These are phyloP conservation scores for Ephemerocybe angulata DNA, from an alignment of 768 basidiomycete genomes.

Conservation along the genomic window DNA sequence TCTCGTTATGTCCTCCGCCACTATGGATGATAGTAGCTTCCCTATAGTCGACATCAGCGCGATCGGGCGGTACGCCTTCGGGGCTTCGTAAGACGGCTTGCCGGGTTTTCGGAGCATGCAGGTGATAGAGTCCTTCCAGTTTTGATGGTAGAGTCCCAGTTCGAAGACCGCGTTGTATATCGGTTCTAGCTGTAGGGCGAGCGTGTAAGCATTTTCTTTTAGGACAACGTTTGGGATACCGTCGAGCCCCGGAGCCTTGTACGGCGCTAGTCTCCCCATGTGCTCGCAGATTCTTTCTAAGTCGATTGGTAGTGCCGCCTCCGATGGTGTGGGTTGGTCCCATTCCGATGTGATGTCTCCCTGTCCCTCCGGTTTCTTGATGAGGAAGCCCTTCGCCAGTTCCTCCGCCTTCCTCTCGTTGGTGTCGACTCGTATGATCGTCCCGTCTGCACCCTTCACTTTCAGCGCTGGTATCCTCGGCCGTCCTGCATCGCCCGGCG, in stretches of 20 bases:
- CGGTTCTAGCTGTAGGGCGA: constrained; percentile 9
- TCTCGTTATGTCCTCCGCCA: constrained; percentile 21
- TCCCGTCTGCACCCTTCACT: too few species aligned
- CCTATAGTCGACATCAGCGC: constrained; percentile 28
- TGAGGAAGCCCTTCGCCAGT: too few species aligned
- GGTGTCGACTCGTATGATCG: too few species aligned
- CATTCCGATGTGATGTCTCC: too few species aligned
- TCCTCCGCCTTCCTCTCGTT: too few species aligned
- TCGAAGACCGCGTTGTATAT: constrained; percentile 16
- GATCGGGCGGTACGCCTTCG: constrained; percentile 35
- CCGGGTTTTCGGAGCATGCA: constrained; percentile 33
- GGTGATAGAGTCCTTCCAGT: constrained; percentile 21
- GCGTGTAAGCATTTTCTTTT: constrained; percentile 10
- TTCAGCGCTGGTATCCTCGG: too few species aligned
- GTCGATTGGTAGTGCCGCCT: constrained; percentile 16
- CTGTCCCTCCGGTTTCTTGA: neutral
- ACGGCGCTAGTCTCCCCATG: constrained; percentile 25
- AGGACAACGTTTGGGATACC: constrained; percentile 24
- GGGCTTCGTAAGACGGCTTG: constrained; percentile 24
- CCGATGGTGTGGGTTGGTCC: constrained; percentile 18
- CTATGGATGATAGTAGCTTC: constrained; percentile 23
- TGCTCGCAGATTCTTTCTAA: constrained; percentile 22
- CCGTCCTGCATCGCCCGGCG: too few species aligned
- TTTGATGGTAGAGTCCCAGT: neutral
- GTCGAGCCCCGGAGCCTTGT: constrained; percentile 27